Evolutionary conservation across 306 rosid genomes (phyloP).

Genomic region (Citrullus mucosospermus): DNA sequence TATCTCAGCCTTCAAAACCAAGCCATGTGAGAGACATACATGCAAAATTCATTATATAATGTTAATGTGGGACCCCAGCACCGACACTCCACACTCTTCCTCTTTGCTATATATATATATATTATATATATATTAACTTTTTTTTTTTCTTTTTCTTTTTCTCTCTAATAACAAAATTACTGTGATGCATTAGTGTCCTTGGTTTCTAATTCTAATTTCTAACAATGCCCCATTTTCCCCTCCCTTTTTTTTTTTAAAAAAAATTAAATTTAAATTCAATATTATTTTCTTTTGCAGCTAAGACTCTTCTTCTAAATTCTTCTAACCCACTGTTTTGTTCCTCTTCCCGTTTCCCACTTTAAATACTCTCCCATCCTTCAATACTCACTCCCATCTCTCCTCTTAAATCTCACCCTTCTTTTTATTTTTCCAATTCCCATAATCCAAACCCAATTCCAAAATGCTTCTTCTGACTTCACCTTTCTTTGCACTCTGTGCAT

Average conservation of each 20-base stretch:
- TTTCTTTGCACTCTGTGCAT: conserved; percentile 15
- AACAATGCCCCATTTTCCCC: not conserved
- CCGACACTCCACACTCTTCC: conserved; percentile 5
- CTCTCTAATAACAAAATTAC: not conserved
- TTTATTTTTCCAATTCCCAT: not conserved
- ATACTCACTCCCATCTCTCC: not conserved
- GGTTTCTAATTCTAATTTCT: too few relatives aligned
- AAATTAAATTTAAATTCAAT: too few relatives aligned
- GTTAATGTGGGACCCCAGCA: conserved; percentile 2
- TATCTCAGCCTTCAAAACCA: not conserved
- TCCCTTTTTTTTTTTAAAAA: not conserved
- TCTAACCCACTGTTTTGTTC: not conserved
- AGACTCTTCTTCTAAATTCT: not conserved
- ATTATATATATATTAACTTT: too few relatives aligned
- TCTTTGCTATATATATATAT: not conserved
- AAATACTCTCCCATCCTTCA: conserved; percentile 8
- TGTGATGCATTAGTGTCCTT: not conserved
- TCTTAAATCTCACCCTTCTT: not conserved
- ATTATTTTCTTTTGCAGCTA: conserved; percentile 13
- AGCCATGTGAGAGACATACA: conserved; percentile 5
- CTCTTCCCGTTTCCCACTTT: conserved; percentile 43
- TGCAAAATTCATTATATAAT: not conserved
- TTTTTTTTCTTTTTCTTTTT: not conserved
- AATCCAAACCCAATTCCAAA: not conserved
- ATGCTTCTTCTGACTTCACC: conserved; percentile 42